Evolutionary conservation across 495 filamentous ascomycete species (phyloP), one percentile per base, ranked within the genome.

Genomic region (Staphylotrichum longicolle): DNA sequence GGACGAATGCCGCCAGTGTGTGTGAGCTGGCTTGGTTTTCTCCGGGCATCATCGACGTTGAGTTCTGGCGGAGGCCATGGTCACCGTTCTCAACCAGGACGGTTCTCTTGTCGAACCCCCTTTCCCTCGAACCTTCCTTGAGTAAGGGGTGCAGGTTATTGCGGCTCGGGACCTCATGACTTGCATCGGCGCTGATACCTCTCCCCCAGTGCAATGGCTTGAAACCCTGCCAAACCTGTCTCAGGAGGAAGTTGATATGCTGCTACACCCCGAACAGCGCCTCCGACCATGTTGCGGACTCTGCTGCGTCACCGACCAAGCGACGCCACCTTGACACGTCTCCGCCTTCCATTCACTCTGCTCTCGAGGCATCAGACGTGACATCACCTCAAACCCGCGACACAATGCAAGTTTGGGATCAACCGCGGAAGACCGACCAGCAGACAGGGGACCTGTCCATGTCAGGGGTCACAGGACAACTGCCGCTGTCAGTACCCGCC

Each of bases 191-290:
- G 46, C 64, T 66, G 61, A 66, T 66, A 47, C 58, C 63, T 58
- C 49, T 57, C 54, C 30, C 63, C 56, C 35, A 86, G 82, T 90
- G 88, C 74, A 88, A 91, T 73, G 88, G 88, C 54, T 71, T 84
- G 58, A 82, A 82, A 57, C 87, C 86, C 33, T 91, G 88, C 68
- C 84, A 83, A 53, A 89, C 86, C 33, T 91, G 86, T 76, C 64
- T 78, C 30, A 83, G 83, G 68, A 78, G 85, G 61, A 77, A 75
- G 62, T 77, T 87, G 63, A 77, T 77, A 9, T 84, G 80, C 61
- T 62, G 73, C 40, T 84, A 82, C 68, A 74, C 74, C n/a, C 54
- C 75, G 45, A 71, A 67, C 54, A 58, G 67, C 32, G 66, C 66
- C 44, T 64, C 72, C n/a, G 69, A 73, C 50, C 66, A 76, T 64